Percentiles rank a stretch among this genome's conserved stretches.
Evolutionary conservation across 2,329 filamentous ascomycete species (phyloP).

Genomic region (Fusarium floridanum): DNA sequence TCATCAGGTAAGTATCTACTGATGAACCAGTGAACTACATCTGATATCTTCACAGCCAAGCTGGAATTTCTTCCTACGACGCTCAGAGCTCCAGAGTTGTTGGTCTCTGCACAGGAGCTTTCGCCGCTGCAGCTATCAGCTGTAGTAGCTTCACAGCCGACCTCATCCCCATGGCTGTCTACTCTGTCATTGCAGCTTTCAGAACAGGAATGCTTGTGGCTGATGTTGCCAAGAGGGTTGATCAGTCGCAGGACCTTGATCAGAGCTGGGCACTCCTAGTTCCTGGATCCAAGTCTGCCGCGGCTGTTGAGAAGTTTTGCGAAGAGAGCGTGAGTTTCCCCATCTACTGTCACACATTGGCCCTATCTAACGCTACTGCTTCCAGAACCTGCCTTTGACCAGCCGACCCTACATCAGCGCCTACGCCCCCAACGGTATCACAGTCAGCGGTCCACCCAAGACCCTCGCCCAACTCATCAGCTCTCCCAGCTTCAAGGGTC

Average conservation of each 20-base stretch:
- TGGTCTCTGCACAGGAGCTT: constrained; percentile 39
- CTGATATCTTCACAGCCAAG: background rate
- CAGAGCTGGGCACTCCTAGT: constrained; percentile 38
- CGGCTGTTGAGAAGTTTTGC: constrained; percentile 13
- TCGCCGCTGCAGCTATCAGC: constrained; percentile 38
- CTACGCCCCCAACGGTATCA: constrained; percentile 34
- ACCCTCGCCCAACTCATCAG: constrained; percentile 25
- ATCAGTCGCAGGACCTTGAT: constrained; percentile 12
- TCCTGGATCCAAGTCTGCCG: constrained; percentile 18
- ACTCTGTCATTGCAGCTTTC: constrained; percentile 32
- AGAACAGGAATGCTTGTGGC: constrained; percentile 32
- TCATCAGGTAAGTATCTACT: constrained; percentile 13
- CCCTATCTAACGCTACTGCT: too few species aligned
- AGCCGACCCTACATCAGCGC: constrained; percentile 39
- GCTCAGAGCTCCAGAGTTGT: constrained; percentile 28
- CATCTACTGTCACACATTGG: background rate
- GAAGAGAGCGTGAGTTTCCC: background rate
- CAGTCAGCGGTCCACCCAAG: constrained; percentile 34
- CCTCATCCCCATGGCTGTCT: constrained; percentile 30
- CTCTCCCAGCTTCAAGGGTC: constrained; percentile 9
- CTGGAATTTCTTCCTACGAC: constrained; percentile 31
- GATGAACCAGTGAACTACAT: too few species aligned
- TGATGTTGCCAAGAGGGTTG: constrained; percentile 25
- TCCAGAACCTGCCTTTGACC: constrained; percentile 21
- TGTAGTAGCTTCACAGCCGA: constrained; percentile 38